These are phyloP conservation scores for Ramularia collo-cygni DNA, from an alignment of 2,329 filamentous ascomycete genomes.

Conservation along the genomic window DNA sequence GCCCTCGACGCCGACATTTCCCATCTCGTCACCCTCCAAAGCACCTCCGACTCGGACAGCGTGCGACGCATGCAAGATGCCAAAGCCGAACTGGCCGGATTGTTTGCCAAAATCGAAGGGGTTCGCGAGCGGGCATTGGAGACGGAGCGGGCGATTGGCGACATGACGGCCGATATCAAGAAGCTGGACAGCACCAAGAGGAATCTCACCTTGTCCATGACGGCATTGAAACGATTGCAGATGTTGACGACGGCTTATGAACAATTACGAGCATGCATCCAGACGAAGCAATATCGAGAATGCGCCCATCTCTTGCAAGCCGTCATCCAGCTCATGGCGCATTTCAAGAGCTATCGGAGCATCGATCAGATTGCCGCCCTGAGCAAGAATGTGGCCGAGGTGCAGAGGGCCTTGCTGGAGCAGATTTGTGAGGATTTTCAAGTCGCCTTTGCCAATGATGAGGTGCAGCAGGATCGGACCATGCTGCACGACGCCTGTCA, in stretches of 20 bases:
- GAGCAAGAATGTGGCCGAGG: conserved; percentile 84
- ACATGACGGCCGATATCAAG: conserved; percentile 99
- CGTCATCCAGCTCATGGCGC: conserved; percentile 93
- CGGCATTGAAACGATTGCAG: conserved; percentile 89
- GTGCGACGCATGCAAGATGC: conserved; percentile 87
- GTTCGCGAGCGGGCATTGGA: conserved; percentile 82
- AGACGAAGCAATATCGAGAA: conserved; percentile 85
- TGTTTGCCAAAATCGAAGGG: conserved; percentile 92
- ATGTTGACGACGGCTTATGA: conserved; percentile 99
- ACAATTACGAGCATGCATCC: conserved; percentile 75
- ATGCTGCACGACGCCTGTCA: conserved; percentile 80
- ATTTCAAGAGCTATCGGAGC: conserved; percentile 96
- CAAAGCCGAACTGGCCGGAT: conserved; percentile 77
- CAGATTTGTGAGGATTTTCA: conserved; percentile 99
- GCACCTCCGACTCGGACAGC: conserved; percentile 77
- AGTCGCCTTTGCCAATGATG: conserved; percentile 82
- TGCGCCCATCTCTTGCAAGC: conserved; percentile 91
- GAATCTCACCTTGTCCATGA: conserved; percentile 96
- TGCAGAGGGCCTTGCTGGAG: conserved; percentile 87
- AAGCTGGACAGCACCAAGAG: conserved; percentile 91
- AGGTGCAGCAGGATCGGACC: conserved; percentile 62
- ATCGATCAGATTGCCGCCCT: conserved; percentile 96
- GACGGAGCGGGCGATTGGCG: conserved; percentile 92
- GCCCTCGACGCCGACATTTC: conserved; percentile 73
- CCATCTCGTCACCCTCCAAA: conserved; percentile 65